Conservation (phyloP, 2,329 filamentous ascomycete species). For the Penicillium sp. region DNA sequence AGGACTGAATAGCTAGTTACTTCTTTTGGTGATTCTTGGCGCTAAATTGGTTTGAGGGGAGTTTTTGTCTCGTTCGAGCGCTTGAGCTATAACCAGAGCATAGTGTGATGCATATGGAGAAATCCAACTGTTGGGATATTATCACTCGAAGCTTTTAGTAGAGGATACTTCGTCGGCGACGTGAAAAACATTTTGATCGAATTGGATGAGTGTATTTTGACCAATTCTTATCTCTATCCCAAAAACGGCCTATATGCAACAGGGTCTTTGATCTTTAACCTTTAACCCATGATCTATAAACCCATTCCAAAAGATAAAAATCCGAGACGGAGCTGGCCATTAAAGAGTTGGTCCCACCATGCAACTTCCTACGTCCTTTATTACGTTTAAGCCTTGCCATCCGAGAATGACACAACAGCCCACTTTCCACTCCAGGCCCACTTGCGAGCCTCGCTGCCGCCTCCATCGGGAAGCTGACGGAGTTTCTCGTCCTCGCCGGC, state of each 20-base stretch:
- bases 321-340: not conserved
- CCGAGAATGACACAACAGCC: constrained; percentile 84
- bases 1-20: not conserved
- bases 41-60: not conserved
- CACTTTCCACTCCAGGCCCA: constrained; percentile 98
- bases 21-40: not conserved
- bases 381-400: constrained; percentile 52
- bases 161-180: too few species aligned
- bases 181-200: not conserved
- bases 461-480: constrained; percentile 62
- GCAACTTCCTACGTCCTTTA: not conserved
- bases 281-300: not conserved
- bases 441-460: constrained; percentile 64
- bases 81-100: not conserved
- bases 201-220: not conserved
- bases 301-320: not conserved
- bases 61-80: not conserved
- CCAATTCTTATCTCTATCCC: not conserved
- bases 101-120: not conserved
- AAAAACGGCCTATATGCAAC: not conserved
- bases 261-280: not conserved
- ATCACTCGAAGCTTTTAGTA: too few species aligned
- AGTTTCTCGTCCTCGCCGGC: constrained; percentile 79
- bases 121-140: not conserved
- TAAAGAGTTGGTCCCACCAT: not conserved